These are phyloP conservation scores for Artomyces pyxidatus DNA, from an alignment of 768 basidiomycete genomes.

Conservation along the genomic window DNA sequence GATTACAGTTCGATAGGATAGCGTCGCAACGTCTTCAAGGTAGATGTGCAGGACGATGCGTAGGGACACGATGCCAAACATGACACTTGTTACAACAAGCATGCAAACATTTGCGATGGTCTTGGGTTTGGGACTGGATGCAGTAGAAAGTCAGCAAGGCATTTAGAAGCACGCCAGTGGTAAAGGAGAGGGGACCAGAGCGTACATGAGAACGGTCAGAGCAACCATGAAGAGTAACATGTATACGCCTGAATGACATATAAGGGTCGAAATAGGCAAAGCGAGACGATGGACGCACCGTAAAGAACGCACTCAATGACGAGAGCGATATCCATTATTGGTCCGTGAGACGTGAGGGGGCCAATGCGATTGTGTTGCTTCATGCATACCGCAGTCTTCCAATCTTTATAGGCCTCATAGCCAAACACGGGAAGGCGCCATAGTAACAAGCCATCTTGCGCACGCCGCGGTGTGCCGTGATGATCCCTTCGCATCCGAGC, in stretches of 20 bases:
- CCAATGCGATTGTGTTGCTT: no score
- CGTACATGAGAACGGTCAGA: neutral
- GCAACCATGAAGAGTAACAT: neutral
- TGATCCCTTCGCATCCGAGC: no score
- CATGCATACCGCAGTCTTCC: no score
- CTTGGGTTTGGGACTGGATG: neutral
- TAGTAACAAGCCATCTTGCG: no score
- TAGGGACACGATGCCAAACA: neutral
- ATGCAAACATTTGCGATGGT: neutral
- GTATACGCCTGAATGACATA: neutral
- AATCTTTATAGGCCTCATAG: no score
- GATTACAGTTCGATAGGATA: neutral
- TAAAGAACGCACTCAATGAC: neutral
- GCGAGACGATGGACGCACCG: no score
- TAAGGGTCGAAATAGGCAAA: no score
- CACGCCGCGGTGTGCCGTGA: no score
- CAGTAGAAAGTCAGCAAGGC: neutral
- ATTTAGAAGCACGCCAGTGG: neutral
- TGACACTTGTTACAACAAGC: neutral
- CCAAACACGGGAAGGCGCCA: no score
- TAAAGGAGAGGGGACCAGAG: neutral
- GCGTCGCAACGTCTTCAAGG: neutral
- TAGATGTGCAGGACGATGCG: neutral
- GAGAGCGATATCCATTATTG: no score
- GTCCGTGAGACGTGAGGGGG: no score